phyloP scores from a whole-genome alignment of 805 yeast genomes.

The Teunomyces gatunensis region DNA sequence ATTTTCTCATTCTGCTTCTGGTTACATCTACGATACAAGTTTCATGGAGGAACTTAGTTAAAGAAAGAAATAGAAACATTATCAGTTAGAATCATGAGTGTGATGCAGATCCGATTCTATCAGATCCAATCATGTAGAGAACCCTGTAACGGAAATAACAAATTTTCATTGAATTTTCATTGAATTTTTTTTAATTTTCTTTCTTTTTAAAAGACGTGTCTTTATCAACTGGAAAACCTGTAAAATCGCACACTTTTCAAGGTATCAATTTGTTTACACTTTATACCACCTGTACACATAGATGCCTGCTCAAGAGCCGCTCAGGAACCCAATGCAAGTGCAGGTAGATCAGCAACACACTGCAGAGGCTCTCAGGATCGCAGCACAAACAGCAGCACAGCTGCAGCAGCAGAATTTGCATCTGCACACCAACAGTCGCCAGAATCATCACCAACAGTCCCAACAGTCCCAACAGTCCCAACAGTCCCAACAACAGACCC shows the following conservation, averaged over 20 bases:
- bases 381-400: conserved; percentile 13
- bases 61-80: too few species aligned
- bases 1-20: too few species aligned
- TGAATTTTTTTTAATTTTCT: too few species aligned
- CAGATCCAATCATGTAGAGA: too few species aligned
- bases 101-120: too few species aligned
- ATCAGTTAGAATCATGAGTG: too few species aligned
- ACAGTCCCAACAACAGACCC: conserved; percentile 4
- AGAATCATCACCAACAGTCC: conserved; percentile 4
- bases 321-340: conserved; percentile 7
- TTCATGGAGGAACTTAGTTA: too few species aligned
- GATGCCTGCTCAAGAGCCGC: conserved; percentile 7
- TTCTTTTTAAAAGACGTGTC: background rate
- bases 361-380: conserved; percentile 20
- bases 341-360: conserved; percentile 15
- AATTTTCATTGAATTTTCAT: too few species aligned
- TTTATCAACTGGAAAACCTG: background rate
- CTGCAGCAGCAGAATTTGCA: conserved; percentile 5
- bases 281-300: conserved; percentile 4
- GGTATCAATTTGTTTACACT: conserved; percentile 6
- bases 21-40: too few species aligned
- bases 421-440: conserved; percentile 3
- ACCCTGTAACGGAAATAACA: too few species aligned
- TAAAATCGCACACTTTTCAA: conserved; percentile 7
- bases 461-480: conserved; percentile 3